Evolutionary conservation across 805 yeast species (phyloP).

Genomic region (Cyberlindnera petersonii): DNA sequence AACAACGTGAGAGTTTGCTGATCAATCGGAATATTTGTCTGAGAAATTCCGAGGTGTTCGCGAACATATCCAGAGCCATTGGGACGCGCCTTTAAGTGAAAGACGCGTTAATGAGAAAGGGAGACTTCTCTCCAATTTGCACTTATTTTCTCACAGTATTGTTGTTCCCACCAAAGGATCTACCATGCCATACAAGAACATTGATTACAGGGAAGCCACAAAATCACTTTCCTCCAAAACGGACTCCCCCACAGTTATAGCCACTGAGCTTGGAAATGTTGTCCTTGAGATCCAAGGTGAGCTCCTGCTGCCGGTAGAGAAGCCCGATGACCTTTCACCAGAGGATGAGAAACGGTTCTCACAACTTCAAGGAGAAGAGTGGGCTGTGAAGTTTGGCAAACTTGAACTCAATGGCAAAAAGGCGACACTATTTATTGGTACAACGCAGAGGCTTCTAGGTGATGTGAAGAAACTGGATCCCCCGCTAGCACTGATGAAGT

Average conservation of each 20-base stretch:
- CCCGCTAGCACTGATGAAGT: conserved; percentile 60
- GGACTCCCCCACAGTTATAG: conserved; percentile 23
- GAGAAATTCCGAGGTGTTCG: too few species aligned
- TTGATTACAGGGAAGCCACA: conserved; percentile 13
- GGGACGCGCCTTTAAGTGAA: too few species aligned
- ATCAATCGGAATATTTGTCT: too few species aligned
- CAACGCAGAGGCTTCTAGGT: conserved; percentile 67
- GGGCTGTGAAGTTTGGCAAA: conserved; percentile 50
- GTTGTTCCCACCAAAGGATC: too few species aligned
- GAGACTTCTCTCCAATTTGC: too few species aligned
- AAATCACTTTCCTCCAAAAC: not conserved
- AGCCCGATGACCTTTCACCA: conserved; percentile 31
- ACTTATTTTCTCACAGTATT: too few species aligned
- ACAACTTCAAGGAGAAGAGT: conserved; percentile 29
- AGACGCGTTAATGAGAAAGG: too few species aligned
- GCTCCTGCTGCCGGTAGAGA: conserved; percentile 43
- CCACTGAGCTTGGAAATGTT: conserved; percentile 56
- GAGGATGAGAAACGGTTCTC: conserved; percentile 36
- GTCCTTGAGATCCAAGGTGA: conserved; percentile 75
- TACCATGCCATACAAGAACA: conserved; percentile 15
- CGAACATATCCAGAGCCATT: too few species aligned
- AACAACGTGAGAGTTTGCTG: too few species aligned
- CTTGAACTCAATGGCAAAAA: conserved; percentile 42
- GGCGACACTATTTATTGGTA: conserved; percentile 61
- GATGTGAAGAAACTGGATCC: conserved; percentile 52